A percentile compares a stretch with the other conserved stretches of the same genome.
phyloP scores from a whole-genome alignment of 768 basidiomycete genomes.

The Mycena galericulata region DNA sequence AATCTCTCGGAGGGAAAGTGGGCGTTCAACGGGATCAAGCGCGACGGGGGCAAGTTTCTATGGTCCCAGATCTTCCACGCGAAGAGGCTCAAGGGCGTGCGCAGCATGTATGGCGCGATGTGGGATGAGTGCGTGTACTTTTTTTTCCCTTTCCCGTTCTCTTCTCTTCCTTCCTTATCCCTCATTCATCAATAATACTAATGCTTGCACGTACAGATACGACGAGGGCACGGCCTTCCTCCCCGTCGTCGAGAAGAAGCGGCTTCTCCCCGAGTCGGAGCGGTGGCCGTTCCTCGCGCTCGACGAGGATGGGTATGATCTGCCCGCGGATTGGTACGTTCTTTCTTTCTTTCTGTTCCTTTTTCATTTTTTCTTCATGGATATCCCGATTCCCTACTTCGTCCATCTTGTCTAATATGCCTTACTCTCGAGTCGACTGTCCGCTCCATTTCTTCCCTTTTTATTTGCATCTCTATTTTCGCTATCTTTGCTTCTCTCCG shows the following conservation, averaged over 20 bases:
- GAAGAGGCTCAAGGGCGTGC: constrained; percentile 62
- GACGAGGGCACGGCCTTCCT: constrained; percentile 89
- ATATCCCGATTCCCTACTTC: too few relatives aligned
- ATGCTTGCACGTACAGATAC: too few relatives aligned
- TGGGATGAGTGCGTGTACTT: constrained; percentile 77
- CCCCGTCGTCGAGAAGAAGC: constrained; percentile 72
- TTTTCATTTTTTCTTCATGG: too few relatives aligned
- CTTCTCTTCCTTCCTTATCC: constrained; percentile 15
- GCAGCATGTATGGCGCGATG: constrained; percentile 59
- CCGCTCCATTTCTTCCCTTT: too few relatives aligned
- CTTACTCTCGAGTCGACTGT: too few relatives aligned
- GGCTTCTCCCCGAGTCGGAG: constrained; percentile 70
- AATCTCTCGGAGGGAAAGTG: constrained; percentile 80
- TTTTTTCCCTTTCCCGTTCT: constrained; percentile 13
- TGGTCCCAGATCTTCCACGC: constrained; percentile 85
- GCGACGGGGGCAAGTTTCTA: constrained; percentile 81
- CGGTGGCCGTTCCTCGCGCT: constrained; percentile 74
- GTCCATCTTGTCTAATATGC: too few relatives aligned
- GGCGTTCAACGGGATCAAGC: constrained; percentile 77
- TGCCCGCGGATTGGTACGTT: constrained; percentile 85
- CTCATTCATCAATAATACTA: too few relatives aligned
- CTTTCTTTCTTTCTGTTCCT: constrained; percentile 32
- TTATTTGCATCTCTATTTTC: background rate
- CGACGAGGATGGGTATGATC: constrained; percentile 81
- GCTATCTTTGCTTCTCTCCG: background rate